Evolutionary conservation across 257 asterid genomes (phyloP), one percentile per base, ranked within the genome.

Genomic region (Solanum pennellii): DNA sequence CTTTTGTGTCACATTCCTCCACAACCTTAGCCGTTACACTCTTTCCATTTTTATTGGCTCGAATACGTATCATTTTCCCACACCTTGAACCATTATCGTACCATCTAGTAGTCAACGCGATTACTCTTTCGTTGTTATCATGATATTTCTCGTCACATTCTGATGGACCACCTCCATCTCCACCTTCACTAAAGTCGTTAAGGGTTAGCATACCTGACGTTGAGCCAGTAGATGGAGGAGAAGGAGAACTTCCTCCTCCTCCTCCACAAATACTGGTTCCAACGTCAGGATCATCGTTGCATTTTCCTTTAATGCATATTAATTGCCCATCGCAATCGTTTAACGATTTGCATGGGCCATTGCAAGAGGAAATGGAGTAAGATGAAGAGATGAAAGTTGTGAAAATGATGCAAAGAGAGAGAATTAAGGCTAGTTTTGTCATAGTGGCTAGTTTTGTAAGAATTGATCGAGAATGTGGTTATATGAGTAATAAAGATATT

Each of bases 1-100:
- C 37, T 85, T 74, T 89, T 3, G 92, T 90, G 25, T 92, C 94
- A 71, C 96, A 92, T 88, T 94, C 95, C 41, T 93, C 96, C 66
- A 93, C 96, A 29, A 94, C 94, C 85, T 86, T 91, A 10, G 96
- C 95, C 14, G 82, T 87, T 89, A 90, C 90, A 86, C 91, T 94
- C 84, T 90, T 83, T 25, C 95, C 94, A 33, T 92, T 90, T 37
- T 14, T 74, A 9, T 29, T 3, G 0, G 92, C 92, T 29, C 16
- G 56, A 49, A 92, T 91, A 5, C 74, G 86, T 25, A 93, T 89
- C 88, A 27, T 86, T 76, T 68, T 68, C 6, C 91, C 91, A 39
- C 94, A 91, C 59, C 92, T 86, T 10, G 93, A 88, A 2, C 91
- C 89, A 8, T 88, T 75, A 8, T 42, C 86, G 56, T 86, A 92